Conservation (phyloP, 148 eudicot species). For the Rhododendron williamsianum region DNA sequence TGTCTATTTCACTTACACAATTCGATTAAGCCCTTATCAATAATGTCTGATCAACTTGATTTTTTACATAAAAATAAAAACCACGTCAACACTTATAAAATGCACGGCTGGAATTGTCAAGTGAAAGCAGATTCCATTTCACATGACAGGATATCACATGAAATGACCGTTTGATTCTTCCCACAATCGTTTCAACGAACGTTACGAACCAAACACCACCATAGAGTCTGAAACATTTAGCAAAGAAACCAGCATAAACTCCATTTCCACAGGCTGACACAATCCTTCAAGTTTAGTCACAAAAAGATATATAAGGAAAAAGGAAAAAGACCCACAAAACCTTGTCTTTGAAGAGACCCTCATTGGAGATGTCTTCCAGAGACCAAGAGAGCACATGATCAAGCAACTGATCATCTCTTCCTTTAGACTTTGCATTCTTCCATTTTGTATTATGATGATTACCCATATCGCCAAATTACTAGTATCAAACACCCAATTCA, state of each 20-base stretch:
- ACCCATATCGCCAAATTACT: not conserved
- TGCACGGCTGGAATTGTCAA: not conserved
- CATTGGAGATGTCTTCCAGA: conserved; percentile 37
- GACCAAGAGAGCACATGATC: conserved; percentile 42
- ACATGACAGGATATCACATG: not conserved
- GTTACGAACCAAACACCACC: not conserved
- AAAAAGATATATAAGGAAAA: not conserved
- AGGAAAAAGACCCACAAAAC: conserved; percentile 12
- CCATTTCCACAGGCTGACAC: not conserved
- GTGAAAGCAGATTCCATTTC: not conserved
- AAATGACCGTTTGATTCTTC: not conserved
- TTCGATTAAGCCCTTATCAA: not conserved
- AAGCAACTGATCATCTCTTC: conserved; percentile 9
- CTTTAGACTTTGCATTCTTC: not conserved
- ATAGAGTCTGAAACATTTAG: not conserved
- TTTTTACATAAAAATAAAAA: no score
- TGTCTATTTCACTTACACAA: not conserved
- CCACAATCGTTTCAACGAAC: not conserved
- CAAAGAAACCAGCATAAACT: not conserved
- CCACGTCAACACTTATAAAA: not conserved
- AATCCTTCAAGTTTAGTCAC: no score
- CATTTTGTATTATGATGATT: not conserved
- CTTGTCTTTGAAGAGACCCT: conserved; percentile 29
- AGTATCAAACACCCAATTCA: not conserved
- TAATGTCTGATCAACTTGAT: not conserved